phyloP scores from a whole-genome alignment of 208 protist genomes.

The Kentomonas sorsogonicus region DNA sequence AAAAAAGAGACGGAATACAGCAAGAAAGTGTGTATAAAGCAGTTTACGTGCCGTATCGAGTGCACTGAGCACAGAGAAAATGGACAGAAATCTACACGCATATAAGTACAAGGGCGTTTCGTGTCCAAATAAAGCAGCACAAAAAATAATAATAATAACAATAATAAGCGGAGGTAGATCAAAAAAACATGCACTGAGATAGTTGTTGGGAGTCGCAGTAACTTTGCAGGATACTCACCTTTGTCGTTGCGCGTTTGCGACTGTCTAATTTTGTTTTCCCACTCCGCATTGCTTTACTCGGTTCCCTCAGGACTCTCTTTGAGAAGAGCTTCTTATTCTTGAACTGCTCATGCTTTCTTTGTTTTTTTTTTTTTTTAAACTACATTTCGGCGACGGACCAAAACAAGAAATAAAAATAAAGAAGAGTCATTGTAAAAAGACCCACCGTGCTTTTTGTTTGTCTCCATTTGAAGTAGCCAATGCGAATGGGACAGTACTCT shows the following conservation, averaged over 20 bases:
- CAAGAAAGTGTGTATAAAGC: not conserved
- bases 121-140: not conserved
- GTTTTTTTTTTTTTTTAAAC: constrained; percentile 7
- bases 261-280: no score
- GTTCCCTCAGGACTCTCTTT: no score
- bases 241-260: not conserved
- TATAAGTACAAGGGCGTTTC: not conserved
- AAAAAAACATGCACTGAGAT: constrained; percentile 3
- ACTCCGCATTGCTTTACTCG: no score
- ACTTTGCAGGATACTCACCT: not conserved
- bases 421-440: not conserved
- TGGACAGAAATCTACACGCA: not conserved
- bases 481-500: not conserved
- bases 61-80: no score
- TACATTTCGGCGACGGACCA: not conserved
- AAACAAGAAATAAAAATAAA: not conserved
- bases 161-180: not conserved
- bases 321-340: not conserved
- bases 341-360: not conserved
- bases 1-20: not conserved
- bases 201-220: not conserved
- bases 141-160: constrained; percentile 4
- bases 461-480: not conserved
- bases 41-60: no score
- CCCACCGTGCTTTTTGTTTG: not conserved